A percentile compares a stretch with the other conserved stretches of the same genome.
Conservation (phyloP, 305 asterid genomes). For the Nicotiana rustica region DNA sequence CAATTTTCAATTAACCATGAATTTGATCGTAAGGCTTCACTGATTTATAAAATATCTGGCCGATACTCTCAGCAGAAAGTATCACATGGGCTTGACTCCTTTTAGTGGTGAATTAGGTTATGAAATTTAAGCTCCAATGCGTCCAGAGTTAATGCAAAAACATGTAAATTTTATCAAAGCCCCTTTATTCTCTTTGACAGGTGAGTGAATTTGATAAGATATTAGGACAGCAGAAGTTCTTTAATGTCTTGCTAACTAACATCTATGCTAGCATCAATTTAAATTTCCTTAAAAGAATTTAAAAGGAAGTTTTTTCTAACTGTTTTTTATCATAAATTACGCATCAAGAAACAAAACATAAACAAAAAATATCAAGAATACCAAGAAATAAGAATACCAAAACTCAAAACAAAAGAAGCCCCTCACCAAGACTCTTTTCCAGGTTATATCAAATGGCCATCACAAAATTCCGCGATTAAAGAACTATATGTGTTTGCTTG, state of each 20-base stretch:
- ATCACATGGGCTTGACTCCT: background rate
- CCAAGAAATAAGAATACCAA: no score
- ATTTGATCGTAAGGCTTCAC: background rate
- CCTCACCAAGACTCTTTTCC: background rate
- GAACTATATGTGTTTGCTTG: constrained; percentile 15
- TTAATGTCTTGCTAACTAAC: no score
- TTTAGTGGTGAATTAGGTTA: background rate
- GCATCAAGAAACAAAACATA: no score
- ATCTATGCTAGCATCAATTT: no score
- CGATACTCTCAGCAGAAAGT: background rate
- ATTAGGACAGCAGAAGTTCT: background rate
- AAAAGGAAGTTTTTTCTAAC: no score
- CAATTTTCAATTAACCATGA: background rate
- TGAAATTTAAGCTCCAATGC: constrained; percentile 4
- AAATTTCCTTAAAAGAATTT: no score
- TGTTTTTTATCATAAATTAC: no score
- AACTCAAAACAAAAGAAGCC: background rate
- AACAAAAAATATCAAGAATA: no score
- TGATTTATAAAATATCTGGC: constrained; percentile 19
- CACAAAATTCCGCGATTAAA: background rate
- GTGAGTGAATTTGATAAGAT: background rate
- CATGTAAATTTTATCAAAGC: background rate
- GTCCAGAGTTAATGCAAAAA: background rate
- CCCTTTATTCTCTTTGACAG: no score
- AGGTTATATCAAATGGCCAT: background rate